Evolutionary conservation across 2,329 filamentous ascomycete genomes (phyloP), one percentile per base, ranked within the genome.

Genomic region (Hypoxylon sp.): DNA sequence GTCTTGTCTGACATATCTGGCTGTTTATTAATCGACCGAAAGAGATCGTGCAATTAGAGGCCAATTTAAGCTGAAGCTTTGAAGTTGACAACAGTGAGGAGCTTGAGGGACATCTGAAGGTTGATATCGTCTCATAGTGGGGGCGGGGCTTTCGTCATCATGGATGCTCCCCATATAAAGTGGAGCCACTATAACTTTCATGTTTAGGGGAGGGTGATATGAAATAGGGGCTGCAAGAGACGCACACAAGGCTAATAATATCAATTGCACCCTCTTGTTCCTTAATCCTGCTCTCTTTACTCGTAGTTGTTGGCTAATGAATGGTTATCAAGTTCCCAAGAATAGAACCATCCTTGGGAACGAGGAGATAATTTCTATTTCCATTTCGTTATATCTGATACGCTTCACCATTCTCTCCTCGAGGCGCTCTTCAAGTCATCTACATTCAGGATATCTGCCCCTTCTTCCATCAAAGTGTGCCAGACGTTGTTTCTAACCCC

Each of bases 381-480:
- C n/a, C 3, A 33, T 14, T 3, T 46, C 11, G 29, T 29, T 39
- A 24, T 39, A 47, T 47, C 29, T 11, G 37, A 37, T 19, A 17
- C 13, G 5, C 5, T 47, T 70, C 70, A 77, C 83, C 83, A 86
- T 50, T 81, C 77, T 68, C 75, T 75, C 65, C 70, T 80, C 13
- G 80, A 80, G 17, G 81, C 85, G 1, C 80, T 84, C 62, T 80
- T 78, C 61, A 91, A 75, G 74, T 91, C 86, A 77, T 91, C 89
- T 4, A 87, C 86, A 75, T 90, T 91, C 56, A 91, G 73, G 48
- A 90, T 78, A 74, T 90, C 88, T 3, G 88, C 85, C 0, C 87
- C 88, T 70, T 88, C 86, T n/a, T 81, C 76, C 10, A 87, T 75
- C 35, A 91, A 73, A 1, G 83, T 78, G 57, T 83, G 80, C 88